A percentile compares a stretch with the other conserved stretches of the same genome.
Evolutionary conservation across 306 rosid genomes (phyloP).

Genomic region (Quercus wislizeni): DNA sequence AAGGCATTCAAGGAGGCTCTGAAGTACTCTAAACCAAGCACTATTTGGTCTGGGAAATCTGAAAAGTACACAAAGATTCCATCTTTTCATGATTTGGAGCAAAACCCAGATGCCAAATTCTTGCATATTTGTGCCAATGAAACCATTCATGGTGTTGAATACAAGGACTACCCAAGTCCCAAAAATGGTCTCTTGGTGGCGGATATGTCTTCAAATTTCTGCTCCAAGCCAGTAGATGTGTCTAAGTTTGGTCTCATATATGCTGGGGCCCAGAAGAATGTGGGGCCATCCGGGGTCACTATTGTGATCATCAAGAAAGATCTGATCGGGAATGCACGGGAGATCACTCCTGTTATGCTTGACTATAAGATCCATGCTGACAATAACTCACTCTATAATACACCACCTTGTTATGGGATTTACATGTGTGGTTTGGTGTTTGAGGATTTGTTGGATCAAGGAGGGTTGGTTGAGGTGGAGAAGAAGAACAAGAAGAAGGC

Average conservation of each 20-base stretch:
- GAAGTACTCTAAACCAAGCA: slow-evolving; percentile 59
- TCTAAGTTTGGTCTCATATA: slow-evolving; percentile 80
- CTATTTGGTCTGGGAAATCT: slow-evolving; percentile 90
- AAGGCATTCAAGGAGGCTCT: slow-evolving; percentile 91
- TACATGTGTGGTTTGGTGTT: slow-evolving; percentile 96
- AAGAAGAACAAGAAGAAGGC: slow-evolving; percentile 83
- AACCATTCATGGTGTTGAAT: slow-evolving; percentile 96
- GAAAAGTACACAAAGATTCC: slow-evolving; percentile 82
- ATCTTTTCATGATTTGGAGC: slow-evolving; percentile 53
- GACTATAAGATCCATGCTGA: slow-evolving; percentile 87
- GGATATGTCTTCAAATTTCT: slow-evolving; percentile 95
- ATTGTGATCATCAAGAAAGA: slow-evolving; percentile 79
- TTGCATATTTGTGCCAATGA: slow-evolving; percentile 86
- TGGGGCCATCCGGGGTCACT: slow-evolving; percentile 96
- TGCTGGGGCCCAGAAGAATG: slow-evolving; percentile 97
- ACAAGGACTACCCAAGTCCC: slow-evolving; percentile 70
- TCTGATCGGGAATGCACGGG: slow-evolving; percentile 76
- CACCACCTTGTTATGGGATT: slow-evolving; percentile 89
- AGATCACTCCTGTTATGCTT: slow-evolving; percentile 79
- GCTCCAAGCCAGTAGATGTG: slow-evolving; percentile 90
- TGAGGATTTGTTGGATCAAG: slow-evolving; percentile 83
- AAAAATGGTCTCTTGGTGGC: slow-evolving; percentile 54
- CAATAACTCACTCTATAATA: slow-evolving; percentile 80
- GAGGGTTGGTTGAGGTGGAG: slow-evolving; percentile 87
- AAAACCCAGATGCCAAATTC: slow-evolving; percentile 56